These are phyloP conservation scores for Penicillium griseofulvum DNA, from an alignment of 2,329 filamentous ascomycete genomes.

Conservation along the genomic window DNA sequence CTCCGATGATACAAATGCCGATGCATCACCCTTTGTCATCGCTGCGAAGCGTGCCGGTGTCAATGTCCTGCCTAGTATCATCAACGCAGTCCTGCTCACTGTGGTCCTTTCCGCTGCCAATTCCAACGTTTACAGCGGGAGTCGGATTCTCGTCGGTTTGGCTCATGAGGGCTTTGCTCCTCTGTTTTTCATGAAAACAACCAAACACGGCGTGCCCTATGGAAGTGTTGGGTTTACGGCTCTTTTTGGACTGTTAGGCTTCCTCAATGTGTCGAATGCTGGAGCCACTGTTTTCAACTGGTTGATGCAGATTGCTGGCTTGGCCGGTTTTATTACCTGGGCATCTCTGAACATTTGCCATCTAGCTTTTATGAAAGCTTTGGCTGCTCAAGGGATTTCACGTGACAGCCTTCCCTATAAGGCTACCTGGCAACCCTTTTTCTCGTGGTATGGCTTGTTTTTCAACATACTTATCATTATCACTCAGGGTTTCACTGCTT, in stretches of 20 bases:
- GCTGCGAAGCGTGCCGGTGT: constrained; percentile 3
- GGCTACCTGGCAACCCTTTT: constrained; percentile 3
- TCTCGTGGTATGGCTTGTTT: constrained; percentile 7
- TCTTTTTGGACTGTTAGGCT: constrained; percentile 4
- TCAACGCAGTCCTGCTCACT: constrained; percentile 6
- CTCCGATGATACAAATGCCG: constrained; percentile 26
- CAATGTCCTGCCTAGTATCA: constrained; percentile 3
- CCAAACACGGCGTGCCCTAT: constrained; percentile 2
- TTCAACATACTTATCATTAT: constrained; percentile 6
- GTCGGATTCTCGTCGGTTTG: constrained; percentile 5
- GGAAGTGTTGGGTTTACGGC: constrained; percentile 3
- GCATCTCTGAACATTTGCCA: constrained; percentile 6
- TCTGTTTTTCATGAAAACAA: neutral
- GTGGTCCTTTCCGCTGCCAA: constrained; percentile 8
- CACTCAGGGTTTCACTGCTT: constrained; percentile 7
- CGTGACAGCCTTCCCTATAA: constrained; percentile 6
- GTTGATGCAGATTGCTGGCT: constrained; percentile 6
- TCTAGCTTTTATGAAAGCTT: constrained; percentile 3
- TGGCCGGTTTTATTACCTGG: constrained; percentile 8
- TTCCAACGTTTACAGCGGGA: constrained; percentile 8
- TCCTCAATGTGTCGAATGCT: constrained; percentile 3
- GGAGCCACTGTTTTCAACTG: constrained; percentile 9
- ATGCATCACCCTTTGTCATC: constrained; percentile 6
- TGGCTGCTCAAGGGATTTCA: constrained; percentile 2
- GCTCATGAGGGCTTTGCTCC: constrained; percentile 7